These are phyloP conservation scores for Boehmeria nivea DNA, from an alignment of 306 rosid species.

Conservation along the genomic window DNA sequence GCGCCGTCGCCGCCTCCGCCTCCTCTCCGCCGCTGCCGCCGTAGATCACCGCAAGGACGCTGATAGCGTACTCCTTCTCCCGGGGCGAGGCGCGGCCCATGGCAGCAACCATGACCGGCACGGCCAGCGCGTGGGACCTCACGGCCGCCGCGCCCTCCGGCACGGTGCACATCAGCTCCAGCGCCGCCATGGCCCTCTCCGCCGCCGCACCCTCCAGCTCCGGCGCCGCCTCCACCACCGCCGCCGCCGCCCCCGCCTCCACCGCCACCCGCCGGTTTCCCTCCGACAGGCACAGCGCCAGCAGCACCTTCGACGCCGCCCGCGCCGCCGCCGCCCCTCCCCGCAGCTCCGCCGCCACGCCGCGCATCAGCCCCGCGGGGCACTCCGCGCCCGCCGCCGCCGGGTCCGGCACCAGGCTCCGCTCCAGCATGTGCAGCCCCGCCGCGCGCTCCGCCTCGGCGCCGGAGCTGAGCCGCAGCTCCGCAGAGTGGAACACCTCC, in stretches of 20 bases:
- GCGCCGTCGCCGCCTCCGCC: constrained; percentile 36
- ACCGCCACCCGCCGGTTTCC: constrained; percentile 76
- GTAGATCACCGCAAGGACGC: constrained; percentile 71
- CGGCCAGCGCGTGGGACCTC: constrained; percentile 75
- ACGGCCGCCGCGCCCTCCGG: constrained; percentile 78
- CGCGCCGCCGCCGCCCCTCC: constrained; percentile 34
- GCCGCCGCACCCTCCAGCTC: constrained; percentile 69
- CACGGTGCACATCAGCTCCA: constrained; percentile 81
- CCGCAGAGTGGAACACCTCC: constrained; percentile 71
- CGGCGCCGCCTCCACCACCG: constrained; percentile 57
- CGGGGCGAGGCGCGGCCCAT: constrained; percentile 83
- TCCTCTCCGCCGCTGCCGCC: constrained; percentile 23
- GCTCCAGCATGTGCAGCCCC: constrained; percentile 71
- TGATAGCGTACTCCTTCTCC: constrained; percentile 75
- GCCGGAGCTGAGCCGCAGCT: constrained; percentile 55
- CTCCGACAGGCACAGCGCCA: constrained; percentile 78
- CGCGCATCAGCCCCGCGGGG: constrained; percentile 63
- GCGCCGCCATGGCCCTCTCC: constrained; percentile 72
- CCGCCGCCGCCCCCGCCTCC: constrained; percentile 65
- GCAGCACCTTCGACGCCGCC: constrained; percentile 51
- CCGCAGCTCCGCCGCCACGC: constrained; percentile 37
- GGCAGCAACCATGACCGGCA: constrained; percentile 78
- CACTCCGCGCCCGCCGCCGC: constrained; percentile 65
- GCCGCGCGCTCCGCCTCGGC: constrained; percentile 43
- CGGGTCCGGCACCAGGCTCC: constrained; percentile 73